Evolutionary conservation across 2,329 filamentous ascomycete genomes (phyloP).

Genomic region (Lachnellula subtilissima): DNA sequence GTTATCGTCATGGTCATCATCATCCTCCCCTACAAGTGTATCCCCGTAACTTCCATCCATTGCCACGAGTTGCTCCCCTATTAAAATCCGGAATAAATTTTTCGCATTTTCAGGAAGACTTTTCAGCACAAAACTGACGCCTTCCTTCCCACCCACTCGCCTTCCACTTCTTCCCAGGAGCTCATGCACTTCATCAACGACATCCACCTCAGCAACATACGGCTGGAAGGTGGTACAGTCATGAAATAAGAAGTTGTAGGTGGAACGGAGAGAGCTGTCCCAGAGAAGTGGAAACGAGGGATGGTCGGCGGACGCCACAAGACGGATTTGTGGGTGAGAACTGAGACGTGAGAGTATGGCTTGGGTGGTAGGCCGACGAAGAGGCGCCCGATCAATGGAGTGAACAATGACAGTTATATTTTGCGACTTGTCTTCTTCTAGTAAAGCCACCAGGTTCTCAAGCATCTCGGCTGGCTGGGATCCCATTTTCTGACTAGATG

Average conservation of each 20-base stretch:
- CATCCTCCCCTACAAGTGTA: constrained; percentile 40
- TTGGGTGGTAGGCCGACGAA: constrained; percentile 69
- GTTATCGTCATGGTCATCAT: constrained; percentile 39
- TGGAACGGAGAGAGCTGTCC: constrained; percentile 78
- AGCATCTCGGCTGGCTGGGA: constrained; percentile 60
- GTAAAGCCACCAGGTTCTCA: constrained; percentile 57
- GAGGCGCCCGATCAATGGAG: constrained; percentile 74
- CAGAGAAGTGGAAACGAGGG: constrained; percentile 84
- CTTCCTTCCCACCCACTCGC: constrained; percentile 81
- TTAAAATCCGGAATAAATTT: constrained; percentile 77
- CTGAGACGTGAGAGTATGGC: constrained; percentile 71
- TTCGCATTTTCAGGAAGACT: constrained; percentile 89
- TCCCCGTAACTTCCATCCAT: constrained; percentile 54
- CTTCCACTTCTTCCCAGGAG: constrained; percentile 76
- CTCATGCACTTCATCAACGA: constrained; percentile 86
- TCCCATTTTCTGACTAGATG: constrained; percentile 38
- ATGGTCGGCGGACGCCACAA: constrained; percentile 80
- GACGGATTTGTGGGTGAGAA: constrained; percentile 63
- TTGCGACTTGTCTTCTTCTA: constrained; percentile 44
- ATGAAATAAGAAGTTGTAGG: constrained; percentile 85
- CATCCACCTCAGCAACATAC: constrained; percentile 69
- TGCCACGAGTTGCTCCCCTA: constrained; percentile 75
- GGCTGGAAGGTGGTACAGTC: constrained; percentile 87
- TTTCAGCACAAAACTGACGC: constrained; percentile 84
- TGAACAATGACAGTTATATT: constrained; percentile 70